These are phyloP conservation scores for Entomortierella chlamydospora DNA, from an alignment of 192 early-diverging fungal genomes.

Conservation along the genomic window DNA sequence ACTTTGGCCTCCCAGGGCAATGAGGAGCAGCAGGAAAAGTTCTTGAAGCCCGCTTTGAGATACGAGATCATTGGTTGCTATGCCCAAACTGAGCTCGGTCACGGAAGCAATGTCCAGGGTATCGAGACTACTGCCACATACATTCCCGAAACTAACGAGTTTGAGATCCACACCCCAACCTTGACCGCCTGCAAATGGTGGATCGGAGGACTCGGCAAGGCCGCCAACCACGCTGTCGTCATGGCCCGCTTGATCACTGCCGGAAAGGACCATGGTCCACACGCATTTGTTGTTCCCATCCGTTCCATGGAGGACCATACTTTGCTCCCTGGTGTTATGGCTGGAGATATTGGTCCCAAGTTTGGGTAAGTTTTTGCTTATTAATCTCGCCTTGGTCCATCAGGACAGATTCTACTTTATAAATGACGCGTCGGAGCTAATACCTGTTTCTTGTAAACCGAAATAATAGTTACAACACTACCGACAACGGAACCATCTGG, in stretches of 20 bases:
- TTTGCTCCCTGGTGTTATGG: slow-evolving; percentile 80
- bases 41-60: slow-evolving; percentile 75
- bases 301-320: slow-evolving; percentile 79
- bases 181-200: slow-evolving; percentile 90
- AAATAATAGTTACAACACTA: slow-evolving; percentile 67
- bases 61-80: slow-evolving; percentile 90
- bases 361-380: slow-evolving; percentile 66
- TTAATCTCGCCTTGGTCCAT: background rate
- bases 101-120: slow-evolving; percentile 89
- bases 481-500: slow-evolving; percentile 89
- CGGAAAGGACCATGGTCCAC: slow-evolving; percentile 82
- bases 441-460: too few relatives aligned
- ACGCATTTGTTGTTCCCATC: slow-evolving; percentile 85
- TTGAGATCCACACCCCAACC: slow-evolving; percentile 84
- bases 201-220: slow-evolving; percentile 85
- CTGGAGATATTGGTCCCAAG: slow-evolving; percentile 92
- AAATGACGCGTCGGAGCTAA: too few relatives aligned
- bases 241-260: slow-evolving; percentile 82
- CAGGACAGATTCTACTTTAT: too few relatives aligned
- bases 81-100: slow-evolving; percentile 85
- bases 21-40: slow-evolving; percentile 82
- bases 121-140: slow-evolving; percentile 91
- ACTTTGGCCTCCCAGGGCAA: slow-evolving; percentile 79
- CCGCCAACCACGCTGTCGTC: slow-evolving; percentile 85
- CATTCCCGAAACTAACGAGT: slow-evolving; percentile 86